Conservation (phyloP, 805 yeast species). For the Starmera pachycereana region DNA sequence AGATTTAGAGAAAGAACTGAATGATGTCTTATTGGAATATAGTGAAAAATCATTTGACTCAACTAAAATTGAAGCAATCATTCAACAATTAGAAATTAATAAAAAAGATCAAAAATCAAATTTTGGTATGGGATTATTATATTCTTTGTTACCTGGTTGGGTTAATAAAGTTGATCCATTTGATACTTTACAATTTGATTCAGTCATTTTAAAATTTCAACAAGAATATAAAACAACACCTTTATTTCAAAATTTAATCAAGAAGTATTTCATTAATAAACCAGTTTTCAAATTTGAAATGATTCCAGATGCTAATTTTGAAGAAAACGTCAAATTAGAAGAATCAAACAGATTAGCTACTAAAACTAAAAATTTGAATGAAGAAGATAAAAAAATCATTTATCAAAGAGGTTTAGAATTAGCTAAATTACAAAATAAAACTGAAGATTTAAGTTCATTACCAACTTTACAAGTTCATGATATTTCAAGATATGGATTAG, state of each 20-base stretch:
- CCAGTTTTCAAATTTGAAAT: constrained; percentile 66
- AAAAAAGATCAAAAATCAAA: constrained; percentile 84
- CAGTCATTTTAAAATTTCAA: constrained; percentile 47
- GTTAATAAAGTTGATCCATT: constrained; percentile 75
- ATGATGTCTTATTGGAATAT: constrained; percentile 34
- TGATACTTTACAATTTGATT: constrained; percentile 54
- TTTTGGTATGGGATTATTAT: constrained; percentile 74
- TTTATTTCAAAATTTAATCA: constrained; percentile 51
- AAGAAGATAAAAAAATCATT: constrained; percentile 46
- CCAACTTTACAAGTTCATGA: constrained; percentile 73
- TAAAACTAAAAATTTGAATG: constrained; percentile 34
- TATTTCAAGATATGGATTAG: constrained; percentile 48
- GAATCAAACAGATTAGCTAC: constrained; percentile 43
- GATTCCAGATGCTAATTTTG: constrained; percentile 57
- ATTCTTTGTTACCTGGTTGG: constrained; percentile 76
- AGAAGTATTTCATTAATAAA: constrained; percentile 37
- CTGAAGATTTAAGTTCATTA: constrained; percentile 66
- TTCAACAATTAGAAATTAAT: constrained; percentile 78
- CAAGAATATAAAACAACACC: constrained; percentile 43
- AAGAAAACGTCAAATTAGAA: constrained; percentile 37
- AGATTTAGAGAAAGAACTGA: constrained; percentile 37
- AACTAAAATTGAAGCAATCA: constrained; percentile 67
- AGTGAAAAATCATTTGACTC: constrained; percentile 37
- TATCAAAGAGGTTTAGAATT: constrained; percentile 50
- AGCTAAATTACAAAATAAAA: constrained; percentile 50